Conservation (phyloP, 306 rosid genomes). For the Trifolium repens region DNA sequence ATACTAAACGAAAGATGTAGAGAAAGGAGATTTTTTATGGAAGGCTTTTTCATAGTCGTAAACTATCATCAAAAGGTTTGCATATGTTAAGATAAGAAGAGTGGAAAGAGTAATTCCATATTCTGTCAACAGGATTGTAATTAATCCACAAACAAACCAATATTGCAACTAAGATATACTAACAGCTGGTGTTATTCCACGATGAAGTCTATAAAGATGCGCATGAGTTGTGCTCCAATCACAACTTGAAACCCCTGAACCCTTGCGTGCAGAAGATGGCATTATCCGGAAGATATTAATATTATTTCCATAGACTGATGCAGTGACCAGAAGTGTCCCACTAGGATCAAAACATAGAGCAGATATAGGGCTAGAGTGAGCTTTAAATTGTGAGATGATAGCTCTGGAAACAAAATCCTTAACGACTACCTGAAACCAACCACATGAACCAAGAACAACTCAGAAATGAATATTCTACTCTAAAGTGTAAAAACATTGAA, state of each 20-base stretch:
- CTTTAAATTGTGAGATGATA: constrained; percentile 80
- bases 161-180: constrained; percentile 50
- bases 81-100: neutral
- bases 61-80: neutral
- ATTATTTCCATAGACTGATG: constrained; percentile 82
- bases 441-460: constrained; percentile 48
- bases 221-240: constrained; percentile 78
- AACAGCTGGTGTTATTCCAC: constrained; percentile 94
- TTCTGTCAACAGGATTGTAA: constrained; percentile 2
- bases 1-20: neutral
- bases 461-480: constrained; percentile 31
- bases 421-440: constrained; percentile 71
- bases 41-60: neutral
- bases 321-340: constrained; percentile 92
- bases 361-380: constrained; percentile 89
- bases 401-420: constrained; percentile 77
- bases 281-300: constrained; percentile 87
- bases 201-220: constrained; percentile 89
- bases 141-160: neutral
- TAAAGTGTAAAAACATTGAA: constrained; percentile 9
- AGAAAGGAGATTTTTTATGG: neutral
- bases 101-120: neutral
- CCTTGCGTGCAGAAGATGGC: constrained; percentile 64
- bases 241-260: constrained; percentile 58
- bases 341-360: constrained; percentile 92